Base-by-base conservation (phyloP, 768 basidiomycete genomes). In the Russula lepida region DNA sequence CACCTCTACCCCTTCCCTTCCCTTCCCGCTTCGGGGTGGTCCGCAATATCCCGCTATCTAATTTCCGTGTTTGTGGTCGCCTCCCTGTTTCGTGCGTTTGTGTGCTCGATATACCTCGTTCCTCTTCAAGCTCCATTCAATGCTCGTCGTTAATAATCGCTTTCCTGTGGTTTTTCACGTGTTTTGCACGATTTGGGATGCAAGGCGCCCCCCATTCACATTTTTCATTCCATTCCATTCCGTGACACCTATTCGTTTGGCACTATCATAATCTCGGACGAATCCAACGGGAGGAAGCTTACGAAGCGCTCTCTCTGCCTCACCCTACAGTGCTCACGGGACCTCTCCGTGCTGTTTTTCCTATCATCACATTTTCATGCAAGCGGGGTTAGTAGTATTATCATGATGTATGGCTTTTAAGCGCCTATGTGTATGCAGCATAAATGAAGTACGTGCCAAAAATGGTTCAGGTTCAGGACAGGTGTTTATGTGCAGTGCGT, bases 101-200 rank as follows among this genome's bases (percentile, higher is more conserved):
- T 35, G 37, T 63, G 62, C 62, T 54, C 47, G 62, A 63, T 63
- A 63, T 63, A 63, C 56, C 56, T 58, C 61, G n/a, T 33, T 54
- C 12, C 25, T 44, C 17, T 32, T 28, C 41, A 28, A 54, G 21
- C 32, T 52, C 55, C 60, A 47, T 37, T 17, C 35, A 51, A 35
- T 48, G 58, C 56, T 39, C 32, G 15, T 61, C 23, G 44, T 37
- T 58, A 63, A 58, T 63, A 58, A 43, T 15, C 43, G 27, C 41
- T 49, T 21, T 53, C 50, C 28, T n/a, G n/a, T 12, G 43, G 44
- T 35, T 35, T 49, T 28, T 21, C 25, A 41, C 60, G 28, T 28
- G 60, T 47, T 44, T 32, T 39, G 49, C 46, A 37, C 53, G 46
- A 19, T 44, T 43, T 25, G 3, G 46, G 23, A 53, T 27, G 13